Evolutionary conservation across 352 stramenopile species (phyloP), one percentile per base, ranked within the genome.

Genomic region (Pythium utonaiense): DNA sequence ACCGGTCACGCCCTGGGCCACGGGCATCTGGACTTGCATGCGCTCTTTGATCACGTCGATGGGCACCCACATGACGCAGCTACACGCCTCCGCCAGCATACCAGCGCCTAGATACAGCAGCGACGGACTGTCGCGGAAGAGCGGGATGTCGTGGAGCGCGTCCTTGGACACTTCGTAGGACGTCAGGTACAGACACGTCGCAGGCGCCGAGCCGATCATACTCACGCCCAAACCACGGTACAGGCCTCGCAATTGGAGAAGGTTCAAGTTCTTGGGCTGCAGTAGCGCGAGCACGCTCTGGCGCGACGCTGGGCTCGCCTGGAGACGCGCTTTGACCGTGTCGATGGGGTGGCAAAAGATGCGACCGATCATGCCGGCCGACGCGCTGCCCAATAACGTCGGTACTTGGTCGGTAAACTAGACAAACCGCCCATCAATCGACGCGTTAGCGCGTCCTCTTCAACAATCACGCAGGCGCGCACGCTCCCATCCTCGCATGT

Each of bases 31-130:
- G 25, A 99, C 91, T 84, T 99, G 97, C 79, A 99, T 89, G 57
- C 97, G 86, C 74, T 99, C 97, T 67, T 99, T 99, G 31, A 99
- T 87, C 33, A 99, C 96, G 67, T 99, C 97, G 28, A 99, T 96
- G n/a, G 97, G 97, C n/a, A 99, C 96, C 79, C 96, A 99, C 19
- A 99, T 74, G 30, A 99, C 83, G 66, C 97, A 99, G 57, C 93
- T 91, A 17, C 91, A 30, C 16, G 82, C 78, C 57, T 94, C 84
- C 3, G 84, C 84, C 7, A 86, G 36, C 74, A 94, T 89, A 8
- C 84, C 84, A 0, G 79, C 74, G 0, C 80, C 71, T n/a, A 94
- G 66, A 40, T 89, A 91, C 45, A 88, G 57, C 41, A 94, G 57
- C 57, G 84, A 88, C 42, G 79, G 76, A 28, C 63, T 75, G 3